Evolutionary conservation across 768 basidiomycete genomes (phyloP).

Genomic region (Auriscalpium microsporum): DNA sequence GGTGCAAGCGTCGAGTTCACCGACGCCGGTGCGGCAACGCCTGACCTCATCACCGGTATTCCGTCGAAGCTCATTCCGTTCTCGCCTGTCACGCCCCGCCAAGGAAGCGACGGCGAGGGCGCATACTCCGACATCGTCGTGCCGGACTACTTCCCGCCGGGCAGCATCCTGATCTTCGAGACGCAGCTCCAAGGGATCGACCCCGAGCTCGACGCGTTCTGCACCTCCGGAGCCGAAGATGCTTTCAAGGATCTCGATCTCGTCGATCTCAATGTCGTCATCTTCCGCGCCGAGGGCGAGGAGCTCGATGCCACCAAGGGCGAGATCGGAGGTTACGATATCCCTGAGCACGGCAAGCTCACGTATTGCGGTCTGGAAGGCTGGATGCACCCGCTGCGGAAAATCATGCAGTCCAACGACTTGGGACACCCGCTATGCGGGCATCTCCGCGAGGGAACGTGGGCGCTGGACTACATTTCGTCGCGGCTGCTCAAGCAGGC

Average conservation of each 20-base stretch:
- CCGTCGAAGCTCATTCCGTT: constrained; percentile 62
- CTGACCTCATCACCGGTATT: constrained; percentile 58
- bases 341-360: constrained; percentile 67
- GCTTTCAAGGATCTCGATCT: constrained; percentile 69
- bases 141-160: constrained; percentile 90
- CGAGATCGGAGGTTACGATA: constrained; percentile 71
- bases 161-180: constrained; percentile 87
- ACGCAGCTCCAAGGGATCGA: constrained; percentile 77
- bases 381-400: constrained; percentile 86
- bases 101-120: constrained; percentile 57
- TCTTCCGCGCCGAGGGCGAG: constrained; percentile 87
- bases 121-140: constrained; percentile 72
- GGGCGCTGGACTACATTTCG: constrained; percentile 88
- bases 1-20: constrained; percentile 68
- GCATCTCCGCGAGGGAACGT: constrained; percentile 79
- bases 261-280: constrained; percentile 79
- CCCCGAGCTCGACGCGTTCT: constrained; percentile 61
- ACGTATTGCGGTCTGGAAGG: constrained; percentile 94
- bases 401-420: constrained; percentile 85
- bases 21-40: constrained; percentile 43
- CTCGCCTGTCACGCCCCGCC: constrained; percentile 44
- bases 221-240: constrained; percentile 58
- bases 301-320: constrained; percentile 84
- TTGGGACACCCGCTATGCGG: constrained; percentile 86
- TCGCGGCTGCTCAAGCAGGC: constrained; percentile 63